Evolutionary conservation across 768 basidiomycete species (phyloP).

Genomic region (Pisolithus marmoratus): DNA sequence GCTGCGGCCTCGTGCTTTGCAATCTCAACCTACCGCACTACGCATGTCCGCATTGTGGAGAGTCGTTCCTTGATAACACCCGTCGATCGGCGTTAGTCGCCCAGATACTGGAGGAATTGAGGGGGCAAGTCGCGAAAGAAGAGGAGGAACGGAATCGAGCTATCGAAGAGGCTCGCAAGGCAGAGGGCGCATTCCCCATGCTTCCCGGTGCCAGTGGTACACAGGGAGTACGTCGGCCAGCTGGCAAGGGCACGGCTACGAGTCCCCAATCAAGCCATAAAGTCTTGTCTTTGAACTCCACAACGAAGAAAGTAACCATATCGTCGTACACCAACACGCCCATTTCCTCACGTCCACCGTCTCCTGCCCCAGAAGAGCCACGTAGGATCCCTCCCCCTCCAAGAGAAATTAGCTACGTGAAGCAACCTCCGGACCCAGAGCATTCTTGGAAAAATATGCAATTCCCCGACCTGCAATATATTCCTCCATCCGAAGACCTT

Average conservation of each 20-base stretch:
- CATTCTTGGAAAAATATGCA: constrained; percentile 43
- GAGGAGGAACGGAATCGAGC: constrained; percentile 40
- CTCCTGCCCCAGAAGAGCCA: constrained; percentile 33
- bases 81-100: constrained; percentile 33
- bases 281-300: constrained; percentile 53
- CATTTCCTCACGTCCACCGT: constrained; percentile 28
- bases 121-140: constrained; percentile 40
- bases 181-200: constrained; percentile 58
- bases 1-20: constrained; percentile 63
- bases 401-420: constrained; percentile 32
- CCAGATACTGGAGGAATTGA: constrained; percentile 41
- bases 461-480: constrained; percentile 31
- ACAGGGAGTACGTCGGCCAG: constrained; percentile 1
- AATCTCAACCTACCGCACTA: constrained; percentile 47
- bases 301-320: constrained; percentile 46
- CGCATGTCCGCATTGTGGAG: constrained; percentile 50
- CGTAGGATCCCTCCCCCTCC: constrained; percentile 37
- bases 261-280: constrained; percentile 42
- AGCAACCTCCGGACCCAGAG: constrained; percentile 17
- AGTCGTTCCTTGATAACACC: constrained; percentile 31
- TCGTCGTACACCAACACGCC: constrained; percentile 43
- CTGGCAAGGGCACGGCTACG: constrained; percentile 8
- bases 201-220: constrained; percentile 24
- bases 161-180: constrained; percentile 42
- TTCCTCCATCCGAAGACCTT: constrained; percentile 20